Conservation (phyloP, 106 monocot species). For the Dactylorhiza incarnata region DNA sequence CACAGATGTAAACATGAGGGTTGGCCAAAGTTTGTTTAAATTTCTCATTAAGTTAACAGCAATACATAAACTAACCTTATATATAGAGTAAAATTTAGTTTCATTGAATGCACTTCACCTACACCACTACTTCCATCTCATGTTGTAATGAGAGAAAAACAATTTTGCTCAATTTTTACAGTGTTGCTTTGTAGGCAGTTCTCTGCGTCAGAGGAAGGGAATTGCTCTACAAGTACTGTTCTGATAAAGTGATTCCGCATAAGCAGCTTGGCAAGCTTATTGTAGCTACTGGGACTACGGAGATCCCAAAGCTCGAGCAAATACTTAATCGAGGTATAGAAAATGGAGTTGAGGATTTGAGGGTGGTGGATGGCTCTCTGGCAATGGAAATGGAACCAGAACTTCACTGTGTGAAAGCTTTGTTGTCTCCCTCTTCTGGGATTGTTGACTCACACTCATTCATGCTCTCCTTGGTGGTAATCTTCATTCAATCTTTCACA, state of each 20-base stretch:
- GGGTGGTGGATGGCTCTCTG: conserved; percentile 62
- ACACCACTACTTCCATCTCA: neutral
- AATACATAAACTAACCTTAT: no score
- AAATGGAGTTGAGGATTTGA: conserved; percentile 71
- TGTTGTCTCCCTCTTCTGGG: conserved; percentile 84
- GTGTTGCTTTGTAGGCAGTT: conserved; percentile 50
- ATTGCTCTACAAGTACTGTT: conserved; percentile 84
- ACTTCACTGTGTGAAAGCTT: conserved; percentile 66
- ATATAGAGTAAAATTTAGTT: no score
- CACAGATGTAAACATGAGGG: no score
- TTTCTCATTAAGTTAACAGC: no score
- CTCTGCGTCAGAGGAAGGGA: conserved; percentile 84
- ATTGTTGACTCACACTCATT: conserved; percentile 85
- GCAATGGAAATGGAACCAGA: conserved; percentile 86
- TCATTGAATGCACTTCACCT: no score
- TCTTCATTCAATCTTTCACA: conserved; percentile 4
- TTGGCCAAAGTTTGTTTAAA: no score
- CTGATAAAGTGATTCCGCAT: conserved; percentile 67
- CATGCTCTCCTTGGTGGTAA: conserved; percentile 81
- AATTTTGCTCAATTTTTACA: neutral
- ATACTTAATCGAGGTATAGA: conserved; percentile 44
- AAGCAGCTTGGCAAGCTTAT: conserved; percentile 85
- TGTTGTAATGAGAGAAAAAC: neutral
- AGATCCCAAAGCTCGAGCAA: conserved; percentile 58
- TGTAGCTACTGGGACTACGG: conserved; percentile 70